Base-by-base conservation (phyloP, 2,329 filamentous ascomycete species). In the Alternaria sp. region DNA sequence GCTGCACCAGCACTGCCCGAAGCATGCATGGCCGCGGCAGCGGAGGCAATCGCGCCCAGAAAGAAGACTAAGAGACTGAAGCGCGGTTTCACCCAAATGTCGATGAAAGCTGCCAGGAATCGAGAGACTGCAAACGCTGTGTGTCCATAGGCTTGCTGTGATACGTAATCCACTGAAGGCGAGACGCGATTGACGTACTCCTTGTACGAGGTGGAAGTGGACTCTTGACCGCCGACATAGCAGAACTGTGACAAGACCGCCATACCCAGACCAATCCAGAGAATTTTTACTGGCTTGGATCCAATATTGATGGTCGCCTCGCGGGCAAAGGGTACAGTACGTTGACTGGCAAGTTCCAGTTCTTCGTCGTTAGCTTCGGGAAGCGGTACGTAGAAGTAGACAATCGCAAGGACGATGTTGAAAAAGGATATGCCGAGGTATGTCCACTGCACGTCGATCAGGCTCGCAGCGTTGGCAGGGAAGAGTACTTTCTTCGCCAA, bases 341-440 rank as follows among this genome's bases (percentile, higher is more conserved):
- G 82, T 62, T 85, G 82, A 25, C 84, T 83, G 4, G 85, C 78
- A 50, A 85, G 82, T 62, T 87, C 85, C 4, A 90, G 78, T 63
- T 89, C 86, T 16, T 83, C 81, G 66, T 89, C 86, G 1, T 86
- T 85, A 3, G 86, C 87, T 76, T 89, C 87, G 0, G 87, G 87
- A 1, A 90, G 79, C 2, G 86, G 87, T 1, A 89, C 77, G 65
- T 89, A 89, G 70, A 85, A 87, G 73, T 88, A 89, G 3, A 82
- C 81, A 10, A 89, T 79, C 2, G 87, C 87, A 12, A 90, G 79
- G 4, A 84, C 74, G 48, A 88, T 81, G 28, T 85, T 87, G 67
- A 89, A 88, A 12, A 89, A 80, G 1, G 86, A 83, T 58, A 90
- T 89, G 8, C 86, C 87, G 3, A 89, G 83, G 62, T 90, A 90